These are phyloP conservation scores for Pseudogymnoascus sp. DNA, from an alignment of 2,329 filamentous ascomycete genomes.

Conservation along the genomic window DNA sequence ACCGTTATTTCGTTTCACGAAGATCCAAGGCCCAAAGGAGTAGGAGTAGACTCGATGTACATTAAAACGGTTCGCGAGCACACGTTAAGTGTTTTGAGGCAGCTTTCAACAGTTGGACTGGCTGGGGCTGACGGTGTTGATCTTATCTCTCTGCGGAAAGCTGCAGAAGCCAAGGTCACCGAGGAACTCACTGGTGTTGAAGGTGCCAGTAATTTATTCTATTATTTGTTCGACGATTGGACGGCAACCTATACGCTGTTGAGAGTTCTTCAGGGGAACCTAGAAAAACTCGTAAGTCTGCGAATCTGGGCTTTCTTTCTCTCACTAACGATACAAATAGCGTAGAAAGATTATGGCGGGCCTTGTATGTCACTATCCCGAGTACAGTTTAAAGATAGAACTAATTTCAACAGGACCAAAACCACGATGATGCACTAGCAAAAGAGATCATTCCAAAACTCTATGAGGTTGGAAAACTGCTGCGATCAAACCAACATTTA, in stretches of 20 bases:
- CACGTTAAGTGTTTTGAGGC: constrained; percentile 51
- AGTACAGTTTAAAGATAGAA: not conserved
- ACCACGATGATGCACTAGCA: constrained; percentile 33
- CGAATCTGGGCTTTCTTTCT: constrained; percentile 9
- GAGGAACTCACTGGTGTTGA: constrained; percentile 32
- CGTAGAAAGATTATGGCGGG: constrained; percentile 23
- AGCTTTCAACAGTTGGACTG: constrained; percentile 47
- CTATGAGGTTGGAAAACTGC: constrained; percentile 51
- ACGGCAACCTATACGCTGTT: constrained; percentile 49
- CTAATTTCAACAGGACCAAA: constrained; percentile 23
- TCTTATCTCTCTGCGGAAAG: constrained; percentile 25
- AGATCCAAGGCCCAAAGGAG: constrained; percentile 33
- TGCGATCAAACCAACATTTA: constrained; percentile 51
- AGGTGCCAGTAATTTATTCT: constrained; percentile 53
- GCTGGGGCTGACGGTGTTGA: constrained; percentile 21
- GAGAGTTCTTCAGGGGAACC: constrained; percentile 35
- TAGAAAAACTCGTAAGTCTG: constrained; percentile 40
- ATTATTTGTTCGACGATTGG: constrained; percentile 61
- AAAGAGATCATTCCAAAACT: constrained; percentile 48
- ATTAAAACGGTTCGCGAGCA: constrained; percentile 37
- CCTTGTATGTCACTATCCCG: constrained; percentile 17
- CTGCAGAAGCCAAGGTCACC: constrained; percentile 24
- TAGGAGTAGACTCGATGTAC: constrained; percentile 29
- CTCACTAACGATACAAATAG: constrained; percentile 17
- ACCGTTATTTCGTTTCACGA: constrained; percentile 66